Evolutionary conservation across 176 grass and related monocot species (phyloP).

Genomic region (Bothriochloa decipiens): DNA sequence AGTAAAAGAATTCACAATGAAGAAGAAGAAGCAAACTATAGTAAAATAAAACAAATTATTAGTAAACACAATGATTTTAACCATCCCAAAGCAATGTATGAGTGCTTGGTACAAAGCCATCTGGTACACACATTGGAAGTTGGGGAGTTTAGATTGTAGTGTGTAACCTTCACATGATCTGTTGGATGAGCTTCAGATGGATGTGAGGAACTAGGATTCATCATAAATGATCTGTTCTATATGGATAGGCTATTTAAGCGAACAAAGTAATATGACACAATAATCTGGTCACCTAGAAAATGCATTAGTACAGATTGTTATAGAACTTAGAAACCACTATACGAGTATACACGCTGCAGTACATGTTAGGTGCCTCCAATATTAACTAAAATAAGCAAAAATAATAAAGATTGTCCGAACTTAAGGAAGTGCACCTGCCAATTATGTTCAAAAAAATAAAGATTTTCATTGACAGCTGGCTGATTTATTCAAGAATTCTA

Average conservation of each 20-base stretch:
- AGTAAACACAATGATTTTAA: neutral
- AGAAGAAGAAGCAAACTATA: neutral
- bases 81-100: conserved; percentile 16
- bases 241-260: conserved; percentile 11
- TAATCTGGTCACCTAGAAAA: conserved; percentile 21
- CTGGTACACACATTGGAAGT: conserved; percentile 16
- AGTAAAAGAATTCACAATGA: conserved; percentile 1
- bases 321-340: neutral
- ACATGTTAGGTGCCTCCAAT: neutral
- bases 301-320: neutral
- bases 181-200: neutral
- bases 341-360: neutral
- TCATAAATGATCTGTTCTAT: neutral
- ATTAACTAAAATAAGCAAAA: neutral
- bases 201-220: neutral
- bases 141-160: neutral
- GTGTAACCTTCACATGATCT: neutral
- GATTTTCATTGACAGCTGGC: neutral
- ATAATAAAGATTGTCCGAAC: neutral
- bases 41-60: conserved; percentile 10
- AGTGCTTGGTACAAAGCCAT: conserved; percentile 21
- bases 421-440: too few species aligned
- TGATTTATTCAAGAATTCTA: neutral
- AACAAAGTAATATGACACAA: neutral
- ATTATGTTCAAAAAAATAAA: too few species aligned